phyloP scores from a whole-genome alignment of 371 early-diverging fungal genomes.

The Actinomortierella ambigua region DNA sequence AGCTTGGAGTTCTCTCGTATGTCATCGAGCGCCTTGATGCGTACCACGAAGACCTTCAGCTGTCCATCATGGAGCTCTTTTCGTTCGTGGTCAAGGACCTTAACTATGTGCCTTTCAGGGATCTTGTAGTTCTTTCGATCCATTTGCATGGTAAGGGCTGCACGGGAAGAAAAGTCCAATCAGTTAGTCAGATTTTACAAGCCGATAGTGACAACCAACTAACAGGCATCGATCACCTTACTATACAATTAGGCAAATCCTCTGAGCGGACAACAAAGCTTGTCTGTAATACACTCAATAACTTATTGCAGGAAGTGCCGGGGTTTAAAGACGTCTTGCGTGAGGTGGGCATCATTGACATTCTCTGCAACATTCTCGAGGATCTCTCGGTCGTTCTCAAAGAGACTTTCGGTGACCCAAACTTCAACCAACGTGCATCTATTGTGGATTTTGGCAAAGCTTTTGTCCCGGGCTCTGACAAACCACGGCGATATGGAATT shows the following conservation, averaged over 20 bases:
- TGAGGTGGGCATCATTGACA: slow-evolving; percentile 68
- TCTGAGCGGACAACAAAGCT: slow-evolving; percentile 57
- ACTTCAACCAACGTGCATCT: slow-evolving; percentile 48
- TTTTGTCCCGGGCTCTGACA: slow-evolving; percentile 23
- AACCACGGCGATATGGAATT: slow-evolving; percentile 50
- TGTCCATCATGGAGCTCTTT: slow-evolving; percentile 61
- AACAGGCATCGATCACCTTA: not conserved
- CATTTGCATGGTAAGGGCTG: slow-evolving; percentile 61
- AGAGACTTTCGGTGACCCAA: slow-evolving; percentile 47
- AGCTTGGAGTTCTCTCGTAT: slow-evolving; percentile 54
- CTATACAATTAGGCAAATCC: slow-evolving; percentile 47
- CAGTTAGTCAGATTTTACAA: too few relatives aligned
- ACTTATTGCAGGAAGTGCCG: slow-evolving; percentile 51
- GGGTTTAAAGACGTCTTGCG: slow-evolving; percentile 63
- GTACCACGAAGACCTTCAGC: slow-evolving; percentile 55
- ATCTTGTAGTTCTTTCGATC: slow-evolving; percentile 62
- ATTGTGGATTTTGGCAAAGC: slow-evolving; percentile 44
- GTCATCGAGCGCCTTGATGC: slow-evolving; percentile 63
- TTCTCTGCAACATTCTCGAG: slow-evolving; percentile 62
- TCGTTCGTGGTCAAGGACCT: slow-evolving; percentile 62
- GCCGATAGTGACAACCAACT: too few relatives aligned
- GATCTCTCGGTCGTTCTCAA: slow-evolving; percentile 54
- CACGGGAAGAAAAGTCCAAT: too few relatives aligned
- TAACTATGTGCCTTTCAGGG: slow-evolving; percentile 73
- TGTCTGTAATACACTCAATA: slow-evolving; percentile 55